A percentile compares a stretch with the other conserved stretches of the same genome.
Conservation (phyloP, 805 yeast species). For the Phaffomyces antillensis region DNA sequence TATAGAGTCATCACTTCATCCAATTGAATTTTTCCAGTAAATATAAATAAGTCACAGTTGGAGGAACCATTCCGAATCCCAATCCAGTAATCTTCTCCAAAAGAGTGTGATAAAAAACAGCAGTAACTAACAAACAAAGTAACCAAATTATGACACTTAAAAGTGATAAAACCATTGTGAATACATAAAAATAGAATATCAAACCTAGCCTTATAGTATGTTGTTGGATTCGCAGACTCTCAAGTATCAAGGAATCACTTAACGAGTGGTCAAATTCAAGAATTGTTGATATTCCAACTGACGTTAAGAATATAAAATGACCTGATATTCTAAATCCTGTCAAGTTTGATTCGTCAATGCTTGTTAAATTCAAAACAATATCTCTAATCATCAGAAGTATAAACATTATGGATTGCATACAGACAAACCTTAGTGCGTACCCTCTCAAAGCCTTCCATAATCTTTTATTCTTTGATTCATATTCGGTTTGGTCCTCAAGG, state of each 20-base stretch:
- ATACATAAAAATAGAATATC: not conserved
- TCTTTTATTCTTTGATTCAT: not conserved
- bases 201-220: not conserved
- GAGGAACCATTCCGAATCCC: constrained; percentile 37
- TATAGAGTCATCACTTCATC: not conserved
- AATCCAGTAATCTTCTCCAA: constrained; percentile 67
- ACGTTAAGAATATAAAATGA: constrained; percentile 5
- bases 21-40: not conserved
- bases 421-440: not conserved
- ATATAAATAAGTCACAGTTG: constrained; percentile 30
- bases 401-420: not conserved
- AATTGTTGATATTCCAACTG: constrained; percentile 4
- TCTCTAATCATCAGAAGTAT: not conserved
- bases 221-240: not conserved
- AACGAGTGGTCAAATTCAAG: constrained; percentile 4
- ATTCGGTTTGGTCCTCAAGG: not conserved
- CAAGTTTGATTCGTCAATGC: constrained; percentile 1
- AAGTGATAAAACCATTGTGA: not conserved
- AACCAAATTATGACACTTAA: constrained; percentile 38
- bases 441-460: constrained; percentile 2
- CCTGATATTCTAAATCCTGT: constrained; percentile 8
- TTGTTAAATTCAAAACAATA: not conserved
- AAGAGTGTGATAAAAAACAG: constrained; percentile 79
- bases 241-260: not conserved
- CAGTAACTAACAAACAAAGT: constrained; percentile 56